Base-by-base conservation (phyloP, 768 basidiomycete genomes). In the Hypsizygus marmoreus region DNA sequence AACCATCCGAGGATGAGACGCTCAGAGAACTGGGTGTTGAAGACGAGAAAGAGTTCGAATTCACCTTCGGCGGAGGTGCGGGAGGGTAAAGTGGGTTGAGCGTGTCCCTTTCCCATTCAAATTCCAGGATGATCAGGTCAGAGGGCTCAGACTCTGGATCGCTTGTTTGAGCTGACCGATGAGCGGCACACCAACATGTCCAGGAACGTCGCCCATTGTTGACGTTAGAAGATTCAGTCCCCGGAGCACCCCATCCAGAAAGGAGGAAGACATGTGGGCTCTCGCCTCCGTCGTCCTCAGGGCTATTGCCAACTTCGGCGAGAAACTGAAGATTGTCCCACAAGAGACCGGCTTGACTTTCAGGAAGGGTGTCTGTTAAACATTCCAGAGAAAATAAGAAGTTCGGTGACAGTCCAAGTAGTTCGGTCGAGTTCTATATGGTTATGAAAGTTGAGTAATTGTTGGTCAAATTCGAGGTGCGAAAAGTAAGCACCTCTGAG, bases 261-360 rank as follows among this genome's bases (percentile, higher is more conserved):
- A 91, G 71, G 19, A 81, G 65, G 64, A 93, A 91, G 12, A 84
- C 78, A 55, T 88, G 81, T 0, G 82, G 77, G 17, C 64, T 61
- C 13, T 51, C 59, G 29, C 68, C 65, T 22, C 75, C 78, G 30
- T 79, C 71, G 13, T 80, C 75, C 23, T 61, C 48, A 36, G n/a
- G n/a, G 67, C 71, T 3, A 72, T 70, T 22, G 7, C 23, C 36
- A 4, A 38, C 14, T 16, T 86, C 82, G 16, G 72, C 70, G 9
- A 89, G 69, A 50, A 80, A 86, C 44, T 83, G 80, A 34, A 91
- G 74, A 40, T 86, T 88, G 60, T 91, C 88, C 70, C 84, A 83
- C 1, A 93, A 70, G 1, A 79, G 47, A 45, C 79, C 80, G 5
- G 79, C 83, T 61, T 91, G 86, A 6, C 73, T 65, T 17, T 82